Base-by-base conservation (phyloP, 345 rosid genomes). In the Microthlaspi erraticum region DNA sequence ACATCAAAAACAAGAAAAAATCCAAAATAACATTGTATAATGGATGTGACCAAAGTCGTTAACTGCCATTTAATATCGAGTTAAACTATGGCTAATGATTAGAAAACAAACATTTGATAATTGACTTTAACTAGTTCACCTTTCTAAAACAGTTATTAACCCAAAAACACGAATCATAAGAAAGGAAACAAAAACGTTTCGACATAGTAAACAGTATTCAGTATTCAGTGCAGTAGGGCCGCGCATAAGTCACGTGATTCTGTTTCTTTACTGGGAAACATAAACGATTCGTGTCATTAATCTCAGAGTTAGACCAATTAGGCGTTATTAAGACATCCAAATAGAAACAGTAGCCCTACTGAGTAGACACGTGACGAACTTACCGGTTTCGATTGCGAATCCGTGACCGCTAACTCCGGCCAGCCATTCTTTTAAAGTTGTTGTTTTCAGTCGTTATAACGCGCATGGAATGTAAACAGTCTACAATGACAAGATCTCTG, bases 161-260 rank as follows among this genome's bases (percentile, higher is more conserved):
- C 19, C 2, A 51, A 19, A 19, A 61, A 51, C 51, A 59, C 42
- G 49, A 70, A 49, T 18, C 19, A 18, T 18, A 61, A 6, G 16
- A n/a, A 41, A 32, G 13, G 18, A n/a, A 29, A 23, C 3, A 23
- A 36, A 54, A 36, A 48, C 66, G 58, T 73, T 39, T 41, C 32
- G 70, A 55, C 41, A 36, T 37, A 66, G 6, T 13, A 36, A 46
- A 45, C 26, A 23, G 26, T 23, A 23, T 23, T 44, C 49, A 67
- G 19, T 46, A 34, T n/a, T 23, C 9, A 60, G 43, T 5, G 43
- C 32, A 43, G 58, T 39, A 60, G 70, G 64, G 51, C 65, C 71
- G 56, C 64, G 66, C 66, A 60, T 45, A 56, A 51, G 38, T 73
- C 78, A 75, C 73, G 74, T 68, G 78, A 54, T 33, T 23, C 14